Evolutionary conservation across 768 basidiomycete species (phyloP), one percentile per base, ranked within the genome.

Genomic region (Arthromyces matolae): DNA sequence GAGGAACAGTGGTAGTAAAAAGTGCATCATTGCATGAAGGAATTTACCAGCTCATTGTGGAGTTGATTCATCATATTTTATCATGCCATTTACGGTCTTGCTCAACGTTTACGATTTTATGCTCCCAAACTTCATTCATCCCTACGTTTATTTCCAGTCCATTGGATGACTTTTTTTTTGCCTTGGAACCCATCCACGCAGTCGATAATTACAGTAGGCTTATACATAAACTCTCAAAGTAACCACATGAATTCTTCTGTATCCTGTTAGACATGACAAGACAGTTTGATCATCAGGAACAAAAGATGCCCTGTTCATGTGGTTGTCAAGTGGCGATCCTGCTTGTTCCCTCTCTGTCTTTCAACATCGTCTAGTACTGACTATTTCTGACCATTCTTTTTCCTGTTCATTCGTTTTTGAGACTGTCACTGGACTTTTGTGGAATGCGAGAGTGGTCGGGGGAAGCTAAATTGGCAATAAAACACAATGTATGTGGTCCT

Each of bases 21-120:
- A 61, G 58, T 92, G 89, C 76, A 77, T 91, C 61, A 77, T 91
- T 67, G 87, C 83, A 70, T 90, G 49, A 81, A 67, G 52, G 50
- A 57, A 56, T 54, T 60, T 45, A 57, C 53, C 54, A 44, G 41
- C 49, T 36, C 54, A 58, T 52, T 54, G 38, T 43, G 52, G 53
- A 55, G 53, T 56, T 64, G 66, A 64, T 65, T 60, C 65, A 42
- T 60, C 63, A 57, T 55, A 67, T 62, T 69, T 75, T 77, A 74
- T 77, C 69, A 75, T 71, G 72, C 71, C 79, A 81, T 85, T 81
- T 84, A 85, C 79, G 76, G 76, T 72, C 69, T n/a, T 83, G 76
- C 76, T 75, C 74, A 69, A 62, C 72, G 51, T 72, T 81, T 75
- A 84, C 73, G 80, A 81, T 73, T 66, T 71, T 79, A 81, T 77